phyloP scores from a whole-genome alignment of 495 filamentous ascomycete genomes.

The Massariosphaeria phaeospora region DNA sequence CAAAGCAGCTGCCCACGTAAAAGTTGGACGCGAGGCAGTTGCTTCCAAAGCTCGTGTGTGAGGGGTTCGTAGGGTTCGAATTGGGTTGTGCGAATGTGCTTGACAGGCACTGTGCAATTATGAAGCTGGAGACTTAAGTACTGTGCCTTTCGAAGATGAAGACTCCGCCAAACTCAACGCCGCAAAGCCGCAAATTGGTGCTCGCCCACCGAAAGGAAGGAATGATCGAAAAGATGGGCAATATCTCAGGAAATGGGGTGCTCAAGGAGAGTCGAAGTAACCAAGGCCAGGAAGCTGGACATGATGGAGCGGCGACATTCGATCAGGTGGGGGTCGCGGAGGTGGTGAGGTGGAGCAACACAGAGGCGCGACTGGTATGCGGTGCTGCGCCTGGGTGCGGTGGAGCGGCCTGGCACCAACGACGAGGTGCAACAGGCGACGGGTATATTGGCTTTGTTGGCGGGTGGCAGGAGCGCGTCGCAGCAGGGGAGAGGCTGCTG shows the following conservation, averaged over 20 bases:
- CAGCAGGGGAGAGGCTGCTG: slow-evolving; percentile 10
- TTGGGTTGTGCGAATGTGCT: not conserved
- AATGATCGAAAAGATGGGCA: slow-evolving; percentile 25
- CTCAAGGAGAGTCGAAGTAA: slow-evolving; percentile 42
- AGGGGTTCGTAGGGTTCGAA: too few species aligned
- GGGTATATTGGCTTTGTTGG: slow-evolving; percentile 1
- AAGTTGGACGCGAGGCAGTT: slow-evolving; percentile 3
- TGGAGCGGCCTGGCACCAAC: slow-evolving; percentile 9
- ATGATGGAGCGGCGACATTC: slow-evolving; percentile 41
- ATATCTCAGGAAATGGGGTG: slow-evolving; percentile 36
- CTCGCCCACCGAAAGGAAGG: slow-evolving; percentile 22
- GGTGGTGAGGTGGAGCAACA: not conserved
- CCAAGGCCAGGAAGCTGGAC: slow-evolving; percentile 38
- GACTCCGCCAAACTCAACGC: slow-evolving; percentile 8
- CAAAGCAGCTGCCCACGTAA: too few species aligned
- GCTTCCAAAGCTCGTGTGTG: too few species aligned
- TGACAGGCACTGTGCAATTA: not conserved
- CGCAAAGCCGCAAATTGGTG: slow-evolving; percentile 14
- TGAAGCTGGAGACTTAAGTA: not conserved
- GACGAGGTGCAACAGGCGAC: slow-evolving; percentile 8
- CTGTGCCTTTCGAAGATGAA: not conserved
- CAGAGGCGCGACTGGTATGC: not conserved
- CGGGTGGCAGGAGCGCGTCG: not conserved
- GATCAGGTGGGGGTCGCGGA: slow-evolving; percentile 15
- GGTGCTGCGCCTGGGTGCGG: slow-evolving; percentile 20